A percentile compares a stretch with the other conserved stretches of the same genome.
Conservation (phyloP, 2,329 filamentous ascomycete genomes). For the Beauveria brongniartii region DNA sequence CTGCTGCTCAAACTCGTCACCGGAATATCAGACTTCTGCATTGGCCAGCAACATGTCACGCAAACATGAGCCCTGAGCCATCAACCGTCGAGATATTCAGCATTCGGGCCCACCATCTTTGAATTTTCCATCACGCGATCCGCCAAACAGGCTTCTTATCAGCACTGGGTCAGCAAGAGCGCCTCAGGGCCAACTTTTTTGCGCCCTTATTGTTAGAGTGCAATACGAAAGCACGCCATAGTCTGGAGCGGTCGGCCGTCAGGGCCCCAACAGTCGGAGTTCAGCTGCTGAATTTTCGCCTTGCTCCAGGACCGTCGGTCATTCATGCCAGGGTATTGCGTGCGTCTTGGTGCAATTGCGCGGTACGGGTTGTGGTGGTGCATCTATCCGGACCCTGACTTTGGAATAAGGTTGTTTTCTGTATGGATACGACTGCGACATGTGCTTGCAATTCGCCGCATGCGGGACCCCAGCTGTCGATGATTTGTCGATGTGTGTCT, state of each 20-base stretch:
- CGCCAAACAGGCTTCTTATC: background rate
- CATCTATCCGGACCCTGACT: background rate
- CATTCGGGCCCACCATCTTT: background rate
- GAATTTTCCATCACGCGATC: background rate
- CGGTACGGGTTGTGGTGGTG: background rate
- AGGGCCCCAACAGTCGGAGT: background rate
- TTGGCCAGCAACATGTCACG: background rate
- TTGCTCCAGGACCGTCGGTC: background rate
- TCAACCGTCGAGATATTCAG: background rate
- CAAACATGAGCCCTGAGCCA: background rate
- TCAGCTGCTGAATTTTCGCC: background rate
- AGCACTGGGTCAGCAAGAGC: background rate
- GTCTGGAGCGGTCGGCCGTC: conserved; percentile 1
- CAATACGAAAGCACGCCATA: conserved; percentile 2
- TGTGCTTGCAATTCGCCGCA: background rate
- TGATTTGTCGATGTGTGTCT: background rate
- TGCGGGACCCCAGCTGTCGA: background rate
- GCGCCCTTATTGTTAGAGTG: background rate
- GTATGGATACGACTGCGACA: background rate
- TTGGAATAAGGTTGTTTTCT: background rate
- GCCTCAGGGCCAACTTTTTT: background rate
- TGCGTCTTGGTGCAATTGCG: background rate
- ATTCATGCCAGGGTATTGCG: background rate
- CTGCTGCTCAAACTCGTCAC: background rate
- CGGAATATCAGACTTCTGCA: background rate